Evolutionary conservation across 345 rosid genomes (phyloP).

Genomic region (Turritis glabra): DNA sequence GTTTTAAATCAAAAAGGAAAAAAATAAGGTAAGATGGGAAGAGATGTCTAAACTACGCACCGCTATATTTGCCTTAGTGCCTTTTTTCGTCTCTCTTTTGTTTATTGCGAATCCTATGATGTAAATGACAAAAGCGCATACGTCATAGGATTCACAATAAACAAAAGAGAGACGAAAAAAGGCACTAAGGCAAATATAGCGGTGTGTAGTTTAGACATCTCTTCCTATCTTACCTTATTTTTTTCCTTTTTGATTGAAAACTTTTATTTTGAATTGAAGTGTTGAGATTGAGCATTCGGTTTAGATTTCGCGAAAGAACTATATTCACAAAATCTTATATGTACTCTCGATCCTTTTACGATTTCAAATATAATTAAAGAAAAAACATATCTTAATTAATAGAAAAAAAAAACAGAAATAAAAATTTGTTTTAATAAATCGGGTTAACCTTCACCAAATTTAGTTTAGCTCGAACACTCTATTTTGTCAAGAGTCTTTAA

Average conservation of each 20-base stretch:
- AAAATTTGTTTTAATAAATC: too few species aligned
- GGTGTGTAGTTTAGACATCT: neutral
- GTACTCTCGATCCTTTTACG: neutral
- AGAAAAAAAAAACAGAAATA: too few species aligned
- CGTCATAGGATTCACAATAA: conserved; percentile 11
- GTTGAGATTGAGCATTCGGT: neutral
- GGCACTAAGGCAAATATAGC: neutral
- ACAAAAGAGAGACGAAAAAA: neutral
- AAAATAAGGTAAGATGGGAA: neutral
- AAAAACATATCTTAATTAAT: too few species aligned
- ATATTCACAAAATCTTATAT: neutral
- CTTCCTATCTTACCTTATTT: neutral
- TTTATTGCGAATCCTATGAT: conserved; percentile 2
- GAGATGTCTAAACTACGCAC: neutral
- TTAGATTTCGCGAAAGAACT: neutral
- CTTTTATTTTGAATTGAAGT: neutral
- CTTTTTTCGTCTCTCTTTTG: neutral
- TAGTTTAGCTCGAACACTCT: neutral
- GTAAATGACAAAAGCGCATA: conserved; percentile 6
- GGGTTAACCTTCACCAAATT: too few species aligned
- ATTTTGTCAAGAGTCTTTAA: too few species aligned
- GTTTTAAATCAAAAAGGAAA: too few species aligned
- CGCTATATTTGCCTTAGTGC: neutral
- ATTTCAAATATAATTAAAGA: too few species aligned
- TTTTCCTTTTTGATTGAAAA: too few species aligned